phyloP scores from a whole-genome alignment of 805 yeast species.

The Cyberlindnera maclurae region DNA sequence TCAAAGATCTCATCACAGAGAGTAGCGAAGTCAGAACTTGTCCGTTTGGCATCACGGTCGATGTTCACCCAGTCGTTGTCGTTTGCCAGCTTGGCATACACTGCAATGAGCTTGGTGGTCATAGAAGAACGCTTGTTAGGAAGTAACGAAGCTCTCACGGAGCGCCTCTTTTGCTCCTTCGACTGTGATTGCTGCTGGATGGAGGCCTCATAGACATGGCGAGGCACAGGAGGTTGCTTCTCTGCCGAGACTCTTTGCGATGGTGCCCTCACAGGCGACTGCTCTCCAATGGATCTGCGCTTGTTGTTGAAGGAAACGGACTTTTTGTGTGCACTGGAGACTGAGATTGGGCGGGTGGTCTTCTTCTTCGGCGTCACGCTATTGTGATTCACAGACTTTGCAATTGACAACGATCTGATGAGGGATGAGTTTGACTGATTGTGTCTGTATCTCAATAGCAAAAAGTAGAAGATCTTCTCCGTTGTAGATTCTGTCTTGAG shows the following conservation, averaged over 20 bases:
- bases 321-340: conserved; percentile 42
- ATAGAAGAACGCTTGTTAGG: conserved; percentile 59
- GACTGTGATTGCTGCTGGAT: conserved; percentile 5
- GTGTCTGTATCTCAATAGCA: conserved; percentile 68
- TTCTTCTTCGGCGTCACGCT: conserved; percentile 26
- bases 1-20: conserved; percentile 71
- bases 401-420: conserved; percentile 25
- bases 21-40: conserved; percentile 72
- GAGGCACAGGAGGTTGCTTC: conserved; percentile 20
- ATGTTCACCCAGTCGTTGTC: conserved; percentile 60
- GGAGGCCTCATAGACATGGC: conserved; percentile 14
- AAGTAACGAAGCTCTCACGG: conserved; percentile 31
- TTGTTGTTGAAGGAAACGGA: conserved; percentile 37
- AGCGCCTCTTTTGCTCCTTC: conserved; percentile 17
- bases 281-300: conserved; percentile 19
- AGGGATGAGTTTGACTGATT: conserved; percentile 41
- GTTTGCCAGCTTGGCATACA: conserved; percentile 63
- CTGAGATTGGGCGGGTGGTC: conserved; percentile 37
- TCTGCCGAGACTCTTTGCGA: conserved; percentile 6
- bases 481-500: conserved; percentile 52
- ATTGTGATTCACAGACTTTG: conserved; percentile 21
- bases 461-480: conserved; percentile 75
- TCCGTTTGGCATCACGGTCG: conserved; percentile 67
- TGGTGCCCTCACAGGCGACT: conserved; percentile 13
- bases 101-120: conserved; percentile 61